Percentiles rank a stretch among this genome's conserved stretches.
phyloP scores from a whole-genome alignment of 78 protist genomes.

The Polysphondylium violaceum region DNA sequence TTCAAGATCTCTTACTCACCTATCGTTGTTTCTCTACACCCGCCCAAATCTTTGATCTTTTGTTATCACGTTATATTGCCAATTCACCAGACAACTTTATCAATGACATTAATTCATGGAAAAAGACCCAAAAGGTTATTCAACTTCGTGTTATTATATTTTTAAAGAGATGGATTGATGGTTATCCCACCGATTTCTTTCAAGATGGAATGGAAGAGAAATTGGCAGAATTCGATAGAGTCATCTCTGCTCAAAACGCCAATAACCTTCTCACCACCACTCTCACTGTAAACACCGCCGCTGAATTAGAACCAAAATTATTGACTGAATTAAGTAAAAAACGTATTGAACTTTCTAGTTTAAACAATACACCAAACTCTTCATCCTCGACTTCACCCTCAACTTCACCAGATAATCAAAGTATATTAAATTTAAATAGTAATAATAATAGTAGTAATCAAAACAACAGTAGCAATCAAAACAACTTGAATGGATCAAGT shows the following conservation, averaged over 20 bases:
- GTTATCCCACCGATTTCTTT: constrained; percentile 71
- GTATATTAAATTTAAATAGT: neutral
- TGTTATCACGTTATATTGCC: constrained; percentile 33
- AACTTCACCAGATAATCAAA: neutral
- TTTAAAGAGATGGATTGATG: constrained; percentile 82
- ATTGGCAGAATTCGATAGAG: constrained; percentile 40
- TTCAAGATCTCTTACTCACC: constrained; percentile 66
- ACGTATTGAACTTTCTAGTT: constrained; percentile 29
- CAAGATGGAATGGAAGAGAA: constrained; percentile 67
- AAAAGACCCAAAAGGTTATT: constrained; percentile 44
- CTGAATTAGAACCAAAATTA: constrained; percentile 19
- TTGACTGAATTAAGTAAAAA: constrained; percentile 40
- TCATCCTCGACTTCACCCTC: neutral
- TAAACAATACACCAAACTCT: neutral
- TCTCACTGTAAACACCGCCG: neutral
- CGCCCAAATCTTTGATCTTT: constrained; percentile 20
- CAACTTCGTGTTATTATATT: constrained; percentile 78
- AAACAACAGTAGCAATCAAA: neutral
- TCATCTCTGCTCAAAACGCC: constrained; percentile 20
- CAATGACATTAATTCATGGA: constrained; percentile 31
- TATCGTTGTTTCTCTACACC: constrained; percentile 63
- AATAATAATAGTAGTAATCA: neutral
- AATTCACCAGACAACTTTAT: constrained; percentile 39
- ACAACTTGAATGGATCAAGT: neutral
- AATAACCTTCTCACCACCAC: constrained; percentile 10